These are phyloP conservation scores for Aspergillus oerlinghausenensis DNA, from an alignment of 2,329 filamentous ascomycete species.

Conservation along the genomic window DNA sequence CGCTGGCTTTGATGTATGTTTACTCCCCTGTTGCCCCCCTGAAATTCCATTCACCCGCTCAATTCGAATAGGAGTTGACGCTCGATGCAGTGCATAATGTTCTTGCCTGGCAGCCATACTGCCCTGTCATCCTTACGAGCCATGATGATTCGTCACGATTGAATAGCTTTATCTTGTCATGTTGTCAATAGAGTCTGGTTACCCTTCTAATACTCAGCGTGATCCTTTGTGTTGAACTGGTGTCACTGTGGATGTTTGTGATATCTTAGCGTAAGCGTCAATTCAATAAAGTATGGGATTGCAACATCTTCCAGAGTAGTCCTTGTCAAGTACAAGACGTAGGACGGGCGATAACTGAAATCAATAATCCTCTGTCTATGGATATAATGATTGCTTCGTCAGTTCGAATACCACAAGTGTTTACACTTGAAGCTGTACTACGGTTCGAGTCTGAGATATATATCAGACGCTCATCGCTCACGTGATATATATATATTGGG, in stretches of 20 bases:
- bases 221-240: neutral
- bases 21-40: neutral
- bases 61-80: conserved; percentile 12
- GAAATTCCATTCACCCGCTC: neutral
- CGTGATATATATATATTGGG: too few species aligned
- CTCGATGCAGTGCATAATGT: conserved; percentile 9
- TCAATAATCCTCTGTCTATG: too few species aligned
- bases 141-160: neutral
- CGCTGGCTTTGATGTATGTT: conserved; percentile 49
- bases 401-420: too few species aligned
- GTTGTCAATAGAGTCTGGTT: neutral
- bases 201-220: neutral
- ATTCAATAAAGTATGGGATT: too few species aligned
- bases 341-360: too few species aligned
- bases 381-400: too few species aligned
- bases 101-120: neutral
- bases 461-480: too few species aligned
- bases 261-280: too few species aligned
- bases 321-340: too few species aligned
- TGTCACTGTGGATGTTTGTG: neutral
- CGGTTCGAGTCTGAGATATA: too few species aligned
- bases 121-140: neutral
- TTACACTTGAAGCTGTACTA: too few species aligned
- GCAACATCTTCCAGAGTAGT: too few species aligned
- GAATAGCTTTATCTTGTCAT: neutral